phyloP scores from a whole-genome alignment of 202 grass and related monocot genomes.

The Hordeum pubiflorum region DNA sequence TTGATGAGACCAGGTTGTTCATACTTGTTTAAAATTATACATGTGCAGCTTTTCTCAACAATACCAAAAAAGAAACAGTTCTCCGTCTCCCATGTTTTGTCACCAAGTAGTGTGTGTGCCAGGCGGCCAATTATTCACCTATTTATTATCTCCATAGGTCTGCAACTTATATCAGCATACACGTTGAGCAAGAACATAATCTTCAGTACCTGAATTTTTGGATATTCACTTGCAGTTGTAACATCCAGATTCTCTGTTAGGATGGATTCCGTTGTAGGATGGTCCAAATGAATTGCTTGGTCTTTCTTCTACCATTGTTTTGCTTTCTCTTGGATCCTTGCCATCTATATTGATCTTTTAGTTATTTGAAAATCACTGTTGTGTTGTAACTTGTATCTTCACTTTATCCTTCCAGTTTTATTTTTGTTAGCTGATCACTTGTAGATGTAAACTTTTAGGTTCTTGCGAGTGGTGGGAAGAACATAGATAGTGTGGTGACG shows the following conservation, averaged over 20 bases:
- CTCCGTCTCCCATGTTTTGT: background rate
- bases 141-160: background rate
- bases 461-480: slow-evolving; percentile 87
- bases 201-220: background rate
- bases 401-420: background rate
- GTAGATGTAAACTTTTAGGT: slow-evolving; percentile 41
- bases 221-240: background rate
- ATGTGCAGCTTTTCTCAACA: background rate
- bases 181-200: background rate
- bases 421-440: background rate
- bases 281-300: background rate
- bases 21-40: background rate
- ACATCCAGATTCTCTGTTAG: background rate
- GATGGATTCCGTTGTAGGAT: background rate
- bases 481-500: slow-evolving; percentile 76
- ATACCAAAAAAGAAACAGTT: background rate
- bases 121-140: background rate
- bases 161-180: background rate
- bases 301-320: background rate
- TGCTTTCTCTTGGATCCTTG: background rate
- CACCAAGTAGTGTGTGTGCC: background rate
- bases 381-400: background rate
- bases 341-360: background rate
- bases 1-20: background rate
- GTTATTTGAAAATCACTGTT: background rate